Conservation (phyloP, 1,139 yeast species). For the Yamadazyma epiphylla region DNA sequence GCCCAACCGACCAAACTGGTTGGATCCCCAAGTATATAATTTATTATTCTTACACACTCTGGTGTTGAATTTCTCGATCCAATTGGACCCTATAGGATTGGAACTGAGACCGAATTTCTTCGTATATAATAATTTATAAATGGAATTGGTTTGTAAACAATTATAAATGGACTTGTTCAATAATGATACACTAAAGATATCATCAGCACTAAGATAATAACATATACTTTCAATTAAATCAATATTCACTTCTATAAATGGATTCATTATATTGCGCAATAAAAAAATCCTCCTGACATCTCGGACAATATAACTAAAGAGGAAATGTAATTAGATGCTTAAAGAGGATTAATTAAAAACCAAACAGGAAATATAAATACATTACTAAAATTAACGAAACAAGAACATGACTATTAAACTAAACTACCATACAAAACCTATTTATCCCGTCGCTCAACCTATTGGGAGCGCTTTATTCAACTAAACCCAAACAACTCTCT, state of each 20-base stretch:
- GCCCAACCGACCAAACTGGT: slow-evolving; percentile 56
- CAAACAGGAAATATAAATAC: too few relatives aligned
- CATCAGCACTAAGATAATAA: slow-evolving; percentile 37
- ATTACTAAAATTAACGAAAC: neutral
- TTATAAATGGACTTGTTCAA: slow-evolving; percentile 34
- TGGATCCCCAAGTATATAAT: slow-evolving; percentile 64
- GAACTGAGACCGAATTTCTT: slow-evolving; percentile 44
- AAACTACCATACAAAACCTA: slow-evolving; percentile 1
- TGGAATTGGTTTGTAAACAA: slow-evolving; percentile 27
- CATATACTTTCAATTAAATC: slow-evolving; percentile 39
- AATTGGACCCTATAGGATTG: slow-evolving; percentile 33
- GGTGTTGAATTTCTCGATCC: slow-evolving; percentile 48
- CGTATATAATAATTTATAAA: slow-evolving; percentile 46
- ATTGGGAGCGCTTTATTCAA: slow-evolving; percentile 15
- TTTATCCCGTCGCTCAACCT: slow-evolving; percentile 15
- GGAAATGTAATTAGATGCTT: neutral
- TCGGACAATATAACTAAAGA: too few relatives aligned
- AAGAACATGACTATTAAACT: neutral
- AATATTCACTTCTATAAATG: slow-evolving; percentile 9
- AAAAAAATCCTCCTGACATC: too few relatives aligned
- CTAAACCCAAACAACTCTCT: slow-evolving; percentile 10
- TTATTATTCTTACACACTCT: slow-evolving; percentile 37
- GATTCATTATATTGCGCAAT: neutral
- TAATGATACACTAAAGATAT: slow-evolving; percentile 44
- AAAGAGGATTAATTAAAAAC: too few relatives aligned